phyloP scores from a whole-genome alignment of 805 yeast genomes.

The Hanseniaspora clermontiae region DNA sequence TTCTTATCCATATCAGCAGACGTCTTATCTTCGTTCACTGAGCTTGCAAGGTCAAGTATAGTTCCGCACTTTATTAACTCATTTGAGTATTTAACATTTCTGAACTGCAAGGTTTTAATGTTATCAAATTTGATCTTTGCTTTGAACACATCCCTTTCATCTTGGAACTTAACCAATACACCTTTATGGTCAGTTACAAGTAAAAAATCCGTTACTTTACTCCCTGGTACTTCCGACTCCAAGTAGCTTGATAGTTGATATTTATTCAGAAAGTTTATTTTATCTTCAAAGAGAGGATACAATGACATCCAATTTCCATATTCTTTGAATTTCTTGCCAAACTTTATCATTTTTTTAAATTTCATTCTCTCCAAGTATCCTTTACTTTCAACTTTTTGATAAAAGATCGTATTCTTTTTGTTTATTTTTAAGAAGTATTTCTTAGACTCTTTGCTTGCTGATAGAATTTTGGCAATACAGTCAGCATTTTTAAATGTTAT shows the following conservation, averaged over 20 bases:
- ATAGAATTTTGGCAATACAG: constrained; percentile 38
- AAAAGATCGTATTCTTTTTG: constrained; percentile 37
- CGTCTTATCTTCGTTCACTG: background rate
- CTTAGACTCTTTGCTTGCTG: constrained; percentile 28
- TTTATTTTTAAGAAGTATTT: constrained; percentile 18
- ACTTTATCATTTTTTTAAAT: constrained; percentile 23
- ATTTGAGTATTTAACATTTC: constrained; percentile 1
- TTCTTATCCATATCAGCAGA: background rate
- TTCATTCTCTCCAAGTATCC: constrained; percentile 27
- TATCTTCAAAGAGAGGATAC: constrained; percentile 24
- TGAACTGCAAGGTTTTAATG: background rate
- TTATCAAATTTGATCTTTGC: constrained; percentile 2
- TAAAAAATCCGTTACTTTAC: constrained; percentile 31
- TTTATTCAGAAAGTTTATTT: constrained; percentile 19
- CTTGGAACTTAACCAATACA: constrained; percentile 39
- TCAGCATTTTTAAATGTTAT: constrained; percentile 35
- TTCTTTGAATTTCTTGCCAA: constrained; percentile 15
- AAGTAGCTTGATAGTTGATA: constrained; percentile 15
- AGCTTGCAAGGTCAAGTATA: background rate
- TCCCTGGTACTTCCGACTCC: constrained; percentile 10
- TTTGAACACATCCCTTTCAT: constrained; percentile 37
- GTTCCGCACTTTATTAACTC: constrained; percentile 1
- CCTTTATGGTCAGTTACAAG: constrained; percentile 36
- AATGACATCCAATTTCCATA: constrained; percentile 18
- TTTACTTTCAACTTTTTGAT: constrained; percentile 36